These are phyloP conservation scores for Phytophthora vignae DNA, from an alignment of 352 stramenopile genomes.

Conservation along the genomic window DNA sequence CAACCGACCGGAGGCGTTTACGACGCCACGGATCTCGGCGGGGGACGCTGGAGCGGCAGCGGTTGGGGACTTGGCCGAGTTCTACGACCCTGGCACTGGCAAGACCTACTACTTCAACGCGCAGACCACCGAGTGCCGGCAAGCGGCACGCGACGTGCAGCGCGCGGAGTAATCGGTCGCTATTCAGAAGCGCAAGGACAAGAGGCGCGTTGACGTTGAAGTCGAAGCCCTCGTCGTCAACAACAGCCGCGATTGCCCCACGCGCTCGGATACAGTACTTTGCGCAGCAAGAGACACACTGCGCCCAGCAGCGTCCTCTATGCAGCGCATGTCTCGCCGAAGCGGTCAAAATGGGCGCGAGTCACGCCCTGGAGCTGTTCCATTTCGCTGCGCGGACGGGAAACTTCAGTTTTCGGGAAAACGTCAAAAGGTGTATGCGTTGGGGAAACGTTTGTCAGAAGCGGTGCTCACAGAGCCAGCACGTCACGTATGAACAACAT, in stretches of 20 bases:
- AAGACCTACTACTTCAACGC: conserved; percentile 59
- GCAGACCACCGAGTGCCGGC: conserved; percentile 60
- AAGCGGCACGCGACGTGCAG: conserved; percentile 21
- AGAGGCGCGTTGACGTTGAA: conserved; percentile 19
- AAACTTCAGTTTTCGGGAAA: conserved; percentile 28
- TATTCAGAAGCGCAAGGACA: background rate
- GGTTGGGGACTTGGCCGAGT: conserved; percentile 24
- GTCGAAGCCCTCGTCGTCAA: conserved; percentile 10
- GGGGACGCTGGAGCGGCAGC: conserved; percentile 13
- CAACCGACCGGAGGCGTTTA: conserved; percentile 50
- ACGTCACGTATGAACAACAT: too few species aligned
- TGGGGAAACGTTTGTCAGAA: too few species aligned
- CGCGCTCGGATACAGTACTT: background rate
- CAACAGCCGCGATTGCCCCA: conserved; percentile 5
- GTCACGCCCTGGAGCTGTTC: conserved; percentile 15
- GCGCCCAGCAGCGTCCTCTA: background rate
- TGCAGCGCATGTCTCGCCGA: conserved; percentile 8
- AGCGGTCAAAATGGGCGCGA: conserved; percentile 6
- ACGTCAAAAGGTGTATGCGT: background rate
- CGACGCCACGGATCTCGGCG: conserved; percentile 47
- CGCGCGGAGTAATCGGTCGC: background rate
- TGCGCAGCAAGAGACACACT: conserved; percentile 12
- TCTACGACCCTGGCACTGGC: conserved; percentile 50
- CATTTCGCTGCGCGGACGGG: conserved; percentile 20
- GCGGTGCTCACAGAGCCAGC: too few species aligned